These are phyloP conservation scores for Colletotrichum tabaci DNA, from an alignment of 2,329 filamentous ascomycete species.

Conservation along the genomic window DNA sequence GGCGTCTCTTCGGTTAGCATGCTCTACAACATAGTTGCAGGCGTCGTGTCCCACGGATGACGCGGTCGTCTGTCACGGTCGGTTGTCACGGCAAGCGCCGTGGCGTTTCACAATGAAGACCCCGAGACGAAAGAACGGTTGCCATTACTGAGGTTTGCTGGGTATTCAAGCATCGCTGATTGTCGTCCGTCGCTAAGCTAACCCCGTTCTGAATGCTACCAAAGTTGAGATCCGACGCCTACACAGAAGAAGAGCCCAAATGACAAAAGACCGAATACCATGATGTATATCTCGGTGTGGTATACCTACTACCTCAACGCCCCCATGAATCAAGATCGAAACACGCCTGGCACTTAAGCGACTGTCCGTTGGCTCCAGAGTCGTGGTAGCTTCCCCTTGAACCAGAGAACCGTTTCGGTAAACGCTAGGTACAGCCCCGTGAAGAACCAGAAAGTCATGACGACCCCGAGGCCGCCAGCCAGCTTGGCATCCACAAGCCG, in stretches of 20 bases:
- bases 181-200: not conserved
- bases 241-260: not conserved
- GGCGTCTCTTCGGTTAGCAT: not conserved
- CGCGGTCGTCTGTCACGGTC: constrained; percentile 18
- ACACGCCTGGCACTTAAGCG: not conserved
- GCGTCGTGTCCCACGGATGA: constrained; percentile 15
- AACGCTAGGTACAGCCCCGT: constrained; percentile 66
- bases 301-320: not conserved
- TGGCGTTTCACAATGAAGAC: not conserved
- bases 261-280: too few relatives aligned
- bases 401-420: constrained; percentile 61
- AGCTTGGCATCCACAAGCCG: constrained; percentile 61
- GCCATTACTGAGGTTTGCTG: not conserved
- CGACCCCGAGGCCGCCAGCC: constrained; percentile 61
- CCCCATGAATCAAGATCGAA: not conserved
- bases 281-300: not conserved
- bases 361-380: constrained; percentile 4
- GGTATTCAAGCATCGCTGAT: not conserved
- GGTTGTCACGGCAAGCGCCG: constrained; percentile 23
- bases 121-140: too few relatives aligned
- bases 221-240: constrained; percentile 20
- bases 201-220: not conserved
- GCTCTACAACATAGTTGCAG: not conserved
- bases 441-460: constrained; percentile 64
- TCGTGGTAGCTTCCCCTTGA: constrained; percentile 37